Base-by-base conservation (phyloP, 2,329 filamentous ascomycete species). In the Helicocarpus griseus region DNA sequence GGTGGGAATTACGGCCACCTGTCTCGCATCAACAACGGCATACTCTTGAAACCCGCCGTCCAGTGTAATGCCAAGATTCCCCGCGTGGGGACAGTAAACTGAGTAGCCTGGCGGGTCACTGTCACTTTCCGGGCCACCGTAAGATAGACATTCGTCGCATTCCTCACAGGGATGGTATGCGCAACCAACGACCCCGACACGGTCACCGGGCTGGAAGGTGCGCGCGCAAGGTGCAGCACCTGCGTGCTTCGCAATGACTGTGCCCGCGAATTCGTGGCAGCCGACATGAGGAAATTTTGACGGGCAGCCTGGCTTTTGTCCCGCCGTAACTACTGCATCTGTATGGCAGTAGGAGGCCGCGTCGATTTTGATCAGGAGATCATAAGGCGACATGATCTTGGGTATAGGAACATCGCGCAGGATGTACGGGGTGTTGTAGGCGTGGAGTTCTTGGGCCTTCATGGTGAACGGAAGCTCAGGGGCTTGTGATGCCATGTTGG, bases 261-360 rank as follows among this genome's bases (percentile, higher is more conserved):
- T 71, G 13, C 73, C 73, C 0, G 72, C 70, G 50, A 74, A 74
- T 50, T 76, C 73, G 57, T 75, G 72, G 50, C 67, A 70, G 35
- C 71, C 68, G 33, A 74, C 60, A 55, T 73, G 72, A 6, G 73
- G 73, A 47, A 74, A 69, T 3, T 56, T 57, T 1, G 63, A 63
- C 0, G 72, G 70, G 26, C 65, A 55, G 1, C 58, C 60, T 5
- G 57, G 59, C 62, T 69, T 64, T 35, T 63, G 56, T 13, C 68
- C 68, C 35, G 63, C 54, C 28, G 67, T 64, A 17, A 72, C 59
- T 7, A 70, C 64, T 24, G 59, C 63, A 49, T 72, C 69, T 9
- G 71, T 75, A 56, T 75, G 73, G 59, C 71, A 75, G 56, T 75
- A 76, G 1, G 71, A 74, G 8, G 71, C 72, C 4, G 73, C 73